These are phyloP conservation scores for Vanilla planifolia DNA, from an alignment of 106 monocot species.

Conservation along the genomic window DNA sequence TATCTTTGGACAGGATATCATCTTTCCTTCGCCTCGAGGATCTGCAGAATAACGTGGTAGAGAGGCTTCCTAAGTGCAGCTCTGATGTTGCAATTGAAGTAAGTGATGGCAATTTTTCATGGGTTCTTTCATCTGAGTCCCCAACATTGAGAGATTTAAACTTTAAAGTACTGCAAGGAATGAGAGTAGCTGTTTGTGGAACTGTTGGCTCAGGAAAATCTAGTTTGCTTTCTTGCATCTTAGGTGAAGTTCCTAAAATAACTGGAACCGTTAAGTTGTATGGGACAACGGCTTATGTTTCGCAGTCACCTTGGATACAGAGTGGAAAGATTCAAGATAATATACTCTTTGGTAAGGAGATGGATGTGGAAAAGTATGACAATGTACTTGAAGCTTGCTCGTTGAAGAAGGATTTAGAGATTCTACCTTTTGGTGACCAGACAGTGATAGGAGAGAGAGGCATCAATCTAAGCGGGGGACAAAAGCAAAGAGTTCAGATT, in stretches of 20 bases:
- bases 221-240: constrained; percentile 69
- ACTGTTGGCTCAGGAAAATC: constrained; percentile 89
- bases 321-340: constrained; percentile 92
- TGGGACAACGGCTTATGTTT: constrained; percentile 73
- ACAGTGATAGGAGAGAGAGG: constrained; percentile 92
- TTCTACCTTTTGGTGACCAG: constrained; percentile 80
- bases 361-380: constrained; percentile 70
- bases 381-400: constrained; percentile 60
- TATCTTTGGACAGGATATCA: constrained; percentile 79
- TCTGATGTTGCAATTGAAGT: constrained; percentile 59
- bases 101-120: constrained; percentile 57
- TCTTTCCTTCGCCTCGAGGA: constrained; percentile 70
- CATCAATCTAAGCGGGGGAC: constrained; percentile 93
- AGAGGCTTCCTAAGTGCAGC: constrained; percentile 42
- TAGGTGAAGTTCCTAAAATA: constrained; percentile 77
- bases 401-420: constrained; percentile 85
- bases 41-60: constrained; percentile 37
- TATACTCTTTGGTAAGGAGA: constrained; percentile 74
- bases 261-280: constrained; percentile 55
- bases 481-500: constrained; percentile 93
- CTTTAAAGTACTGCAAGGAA: constrained; percentile 51
- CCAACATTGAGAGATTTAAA: constrained; percentile 63
- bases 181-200: constrained; percentile 84
- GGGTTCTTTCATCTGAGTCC: constrained; percentile 50
- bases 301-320: constrained; percentile 96